phyloP scores from a whole-genome alignment of 2,329 filamentous ascomycete species.

The Colletotrichum phormii region DNA sequence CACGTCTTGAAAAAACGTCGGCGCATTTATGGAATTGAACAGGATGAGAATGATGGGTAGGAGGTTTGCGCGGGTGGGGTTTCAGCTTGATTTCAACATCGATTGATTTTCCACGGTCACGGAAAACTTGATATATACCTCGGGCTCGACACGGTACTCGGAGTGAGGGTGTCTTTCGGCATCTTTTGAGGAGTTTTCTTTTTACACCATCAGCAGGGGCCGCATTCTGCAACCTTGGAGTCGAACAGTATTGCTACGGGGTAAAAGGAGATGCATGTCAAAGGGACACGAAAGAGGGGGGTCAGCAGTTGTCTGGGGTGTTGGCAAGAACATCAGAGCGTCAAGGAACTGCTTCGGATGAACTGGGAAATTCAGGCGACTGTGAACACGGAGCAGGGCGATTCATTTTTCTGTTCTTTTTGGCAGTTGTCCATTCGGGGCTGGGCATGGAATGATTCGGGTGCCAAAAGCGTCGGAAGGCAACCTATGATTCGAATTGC shows the following conservation, averaged over 20 bases:
- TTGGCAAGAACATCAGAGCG: constrained; percentile 23
- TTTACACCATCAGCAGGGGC: constrained; percentile 31
- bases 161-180: constrained; percentile 37
- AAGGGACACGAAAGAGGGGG: constrained; percentile 25
- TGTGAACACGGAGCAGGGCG: constrained; percentile 34
- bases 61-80: constrained; percentile 24
- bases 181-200: constrained; percentile 37
- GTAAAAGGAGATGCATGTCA: constrained; percentile 34
- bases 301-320: constrained; percentile 13
- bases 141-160: constrained; percentile 33
- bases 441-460: constrained; percentile 25
- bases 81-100: constrained; percentile 34
- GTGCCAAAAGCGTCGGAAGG: constrained; percentile 36
- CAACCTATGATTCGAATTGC: constrained; percentile 34
- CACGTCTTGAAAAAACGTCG: constrained; percentile 1
- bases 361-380: constrained; percentile 26
- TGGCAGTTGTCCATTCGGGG: constrained; percentile 26
- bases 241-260: constrained; percentile 35
- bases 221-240: constrained; percentile 37
- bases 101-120: constrained; percentile 33
- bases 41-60: constrained; percentile 5
- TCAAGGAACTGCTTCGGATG: constrained; percentile 29
- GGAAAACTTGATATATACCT: constrained; percentile 39
- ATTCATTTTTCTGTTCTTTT: constrained; percentile 10
- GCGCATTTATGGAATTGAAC: constrained; percentile 12